phyloP scores from a whole-genome alignment of 441 rosid species.

The Brassica hybrid region DNA sequence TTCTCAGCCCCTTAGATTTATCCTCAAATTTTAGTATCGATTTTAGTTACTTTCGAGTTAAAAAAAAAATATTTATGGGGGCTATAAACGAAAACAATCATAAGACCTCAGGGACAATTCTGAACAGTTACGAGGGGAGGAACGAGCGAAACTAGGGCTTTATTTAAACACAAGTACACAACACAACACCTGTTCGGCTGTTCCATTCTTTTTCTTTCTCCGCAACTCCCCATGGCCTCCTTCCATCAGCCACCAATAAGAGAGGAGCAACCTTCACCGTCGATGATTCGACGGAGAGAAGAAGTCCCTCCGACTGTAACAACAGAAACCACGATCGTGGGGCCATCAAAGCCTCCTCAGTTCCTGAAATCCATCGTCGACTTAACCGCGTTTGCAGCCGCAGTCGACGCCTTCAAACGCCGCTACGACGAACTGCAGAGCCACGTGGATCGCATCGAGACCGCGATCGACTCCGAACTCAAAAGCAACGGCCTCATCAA shows the following conservation, averaged over 20 bases:
- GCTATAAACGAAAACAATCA: too few species aligned
- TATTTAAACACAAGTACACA: too few species aligned
- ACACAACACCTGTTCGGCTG: too few species aligned
- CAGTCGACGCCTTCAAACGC: conserved; percentile 50
- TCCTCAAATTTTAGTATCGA: background rate
- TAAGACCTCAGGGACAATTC: too few species aligned
- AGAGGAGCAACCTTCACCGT: background rate
- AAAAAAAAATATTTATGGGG: too few species aligned
- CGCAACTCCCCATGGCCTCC: conserved; percentile 3
- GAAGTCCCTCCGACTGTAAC: background rate
- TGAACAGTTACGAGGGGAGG: too few species aligned
- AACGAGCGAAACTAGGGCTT: too few species aligned
- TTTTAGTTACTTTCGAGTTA: too few species aligned
- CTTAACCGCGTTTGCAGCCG: conserved; percentile 49
- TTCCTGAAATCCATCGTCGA: conserved; percentile 50
- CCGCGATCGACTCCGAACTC: conserved; percentile 51
- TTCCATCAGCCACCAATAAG: background rate
- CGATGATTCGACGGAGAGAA: background rate
- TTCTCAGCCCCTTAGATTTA: background rate
- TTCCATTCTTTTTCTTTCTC: conserved; percentile 1
- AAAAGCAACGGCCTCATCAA: conserved; percentile 12
- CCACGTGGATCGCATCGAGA: conserved; percentile 57
- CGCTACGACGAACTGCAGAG: conserved; percentile 55
- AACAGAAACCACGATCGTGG: too few species aligned
- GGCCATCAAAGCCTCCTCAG: background rate